Base-by-base conservation (phyloP, 306 rosid genomes). In the Castanea crenata region DNA sequence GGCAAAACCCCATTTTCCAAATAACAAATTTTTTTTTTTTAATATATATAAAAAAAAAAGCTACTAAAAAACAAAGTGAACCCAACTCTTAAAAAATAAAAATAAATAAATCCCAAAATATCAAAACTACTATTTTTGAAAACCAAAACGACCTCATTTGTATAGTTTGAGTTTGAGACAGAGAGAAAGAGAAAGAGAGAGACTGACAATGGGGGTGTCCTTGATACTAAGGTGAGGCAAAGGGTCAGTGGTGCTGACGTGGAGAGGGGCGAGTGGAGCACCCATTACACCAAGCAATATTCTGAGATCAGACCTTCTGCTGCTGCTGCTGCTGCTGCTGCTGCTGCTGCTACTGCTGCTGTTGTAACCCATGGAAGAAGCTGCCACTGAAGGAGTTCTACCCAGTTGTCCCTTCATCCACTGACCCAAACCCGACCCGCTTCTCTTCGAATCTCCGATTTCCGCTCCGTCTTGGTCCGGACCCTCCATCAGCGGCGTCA, bases 231-330 rank as follows among this genome's bases (percentile, higher is more conserved):
- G 93, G 64, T 91, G 98, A 74, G 98, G 99, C 64, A 93, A 65
- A 11, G 99, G 98, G 77, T 93, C 97, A 46, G 87, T 70, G 78
- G 93, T 71, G 85, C 83, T 90, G 56, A 96, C 98, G 83, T 90
- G 91, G 64, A 91, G 78, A 1, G 99, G 99, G 2, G 97, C 94
- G 9, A 96, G 98, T 15, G 99, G 96, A 23, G 99, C 98, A 5
- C 92, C 99, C 99, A 96, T 91, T 4, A 96, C 99, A 2, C 99
- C 99, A 0, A 96, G 87, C 44, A 96, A 78, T 49, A 96, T 93
- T 69, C 98, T 89, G 89, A 96, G 92, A 89, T 96, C 99, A 86
- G 98, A 90, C 94, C 94, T 85, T 83, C 81, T 87, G 79, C 27
- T 25, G 27, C 27, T 41, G 46, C 8, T 38, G 9, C 9, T 38